Evolutionary conservation across 495 filamentous ascomycete species (phyloP), one percentile per base, ranked within the genome.

Genomic region (Aspergillus haitiensis): DNA sequence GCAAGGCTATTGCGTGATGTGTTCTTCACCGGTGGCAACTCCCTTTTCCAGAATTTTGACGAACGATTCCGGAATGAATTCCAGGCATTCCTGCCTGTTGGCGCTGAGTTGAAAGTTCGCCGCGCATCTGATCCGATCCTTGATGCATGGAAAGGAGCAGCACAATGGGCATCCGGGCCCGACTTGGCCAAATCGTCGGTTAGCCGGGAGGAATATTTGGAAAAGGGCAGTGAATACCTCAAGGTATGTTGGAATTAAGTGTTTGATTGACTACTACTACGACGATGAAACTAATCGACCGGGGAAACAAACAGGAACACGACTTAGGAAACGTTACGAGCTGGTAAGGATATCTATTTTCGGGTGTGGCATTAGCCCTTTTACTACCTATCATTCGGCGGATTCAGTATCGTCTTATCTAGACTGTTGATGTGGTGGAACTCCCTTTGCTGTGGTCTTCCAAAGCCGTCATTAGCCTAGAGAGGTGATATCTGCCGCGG

Each of bases 11-110:
- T 96, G 12, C 86, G 82, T 58, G 93, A 98, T 66, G 82, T 98
- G 15, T 98, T 98, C 75, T 69, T 98, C 7, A 98, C 94, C 0
- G 94, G 94, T 35, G 94, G 94, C n/a, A 93, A 93, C 67, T 90
- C 89, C 1, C 72, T 94, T 46, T 97, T 97, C 68, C 70, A 84
- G 52, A 87, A 87, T 52, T 98, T 98, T 63, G 91, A 97, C 55
- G 89, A 96, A 55, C 78, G 94, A 21, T 75, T 98, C 61, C 76
- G 81, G 36, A 81, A 78, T 34, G 93, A 93, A 32, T 73, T 98
- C 47, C 81, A 80, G 15, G 84, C 86, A 11, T 82, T 88, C 37
- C 70, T 97, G 60, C 91, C 92, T 3, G 75, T 86, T 6, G 88
- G 85, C n/a, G 70, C 82, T 12, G 72, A 78, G 27, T 67, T 98